These are phyloP conservation scores for Tylopilus sp. DNA, from an alignment of 1,284 basidiomycete species.

Conservation along the genomic window DNA sequence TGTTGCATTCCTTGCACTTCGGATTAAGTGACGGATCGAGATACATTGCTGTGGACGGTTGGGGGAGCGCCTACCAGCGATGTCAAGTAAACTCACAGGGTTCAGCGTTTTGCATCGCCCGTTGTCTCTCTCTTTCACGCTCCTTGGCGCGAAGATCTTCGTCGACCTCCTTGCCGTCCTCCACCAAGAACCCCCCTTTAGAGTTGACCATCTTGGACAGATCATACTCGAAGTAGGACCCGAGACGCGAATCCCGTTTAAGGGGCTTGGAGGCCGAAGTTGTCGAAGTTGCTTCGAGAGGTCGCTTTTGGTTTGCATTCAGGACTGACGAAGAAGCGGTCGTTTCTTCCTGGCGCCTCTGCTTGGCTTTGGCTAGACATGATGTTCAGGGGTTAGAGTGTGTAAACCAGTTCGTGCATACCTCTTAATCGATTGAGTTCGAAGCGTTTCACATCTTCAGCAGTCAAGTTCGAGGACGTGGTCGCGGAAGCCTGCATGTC, in stretches of 20 bases:
- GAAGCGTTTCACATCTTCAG: slow-evolving; percentile 37
- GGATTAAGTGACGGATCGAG: slow-evolving; percentile 71
- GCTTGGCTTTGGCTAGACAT: slow-evolving; percentile 49
- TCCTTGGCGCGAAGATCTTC: slow-evolving; percentile 67
- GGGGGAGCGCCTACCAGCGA: not conserved
- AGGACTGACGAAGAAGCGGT: slow-evolving; percentile 43
- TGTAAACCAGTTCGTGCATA: slow-evolving; percentile 19
- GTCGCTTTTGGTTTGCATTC: slow-evolving; percentile 60
- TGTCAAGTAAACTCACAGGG: slow-evolving; percentile 52
- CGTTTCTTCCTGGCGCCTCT: slow-evolving; percentile 54
- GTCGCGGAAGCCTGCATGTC: no score
- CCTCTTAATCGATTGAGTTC: slow-evolving; percentile 53
- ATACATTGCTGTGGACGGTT: slow-evolving; percentile 50
- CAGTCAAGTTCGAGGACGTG: slow-evolving; percentile 20
- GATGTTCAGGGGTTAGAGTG: slow-evolving; percentile 14
- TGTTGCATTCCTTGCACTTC: slow-evolving; percentile 78
- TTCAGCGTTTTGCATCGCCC: slow-evolving; percentile 64
- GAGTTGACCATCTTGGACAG: slow-evolving; percentile 95
- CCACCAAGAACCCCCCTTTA: slow-evolving; percentile 88
- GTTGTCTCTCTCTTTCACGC: slow-evolving; percentile 69
- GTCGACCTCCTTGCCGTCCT: slow-evolving; percentile 75
- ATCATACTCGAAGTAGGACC: slow-evolving; percentile 94
- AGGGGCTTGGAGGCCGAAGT: slow-evolving; percentile 56
- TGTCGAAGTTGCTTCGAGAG: slow-evolving; percentile 46
- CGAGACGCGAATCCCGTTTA: slow-evolving; percentile 67